These are phyloP conservation scores for Golubevia pallescens DNA, from an alignment of 1,284 basidiomycete genomes.

Conservation along the genomic window DNA sequence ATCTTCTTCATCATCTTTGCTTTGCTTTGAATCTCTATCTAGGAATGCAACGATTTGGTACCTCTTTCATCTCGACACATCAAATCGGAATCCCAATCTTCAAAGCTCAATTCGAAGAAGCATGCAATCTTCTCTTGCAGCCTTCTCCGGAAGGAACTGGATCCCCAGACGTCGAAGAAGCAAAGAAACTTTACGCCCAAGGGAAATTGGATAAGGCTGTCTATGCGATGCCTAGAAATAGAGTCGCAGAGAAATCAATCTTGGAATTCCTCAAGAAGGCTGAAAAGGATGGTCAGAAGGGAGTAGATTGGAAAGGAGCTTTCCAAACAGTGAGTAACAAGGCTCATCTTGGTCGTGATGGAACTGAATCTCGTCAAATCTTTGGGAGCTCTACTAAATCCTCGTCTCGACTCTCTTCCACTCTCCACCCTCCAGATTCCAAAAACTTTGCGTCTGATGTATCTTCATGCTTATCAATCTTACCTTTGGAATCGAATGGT, in stretches of 20 bases:
- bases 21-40: neutral
- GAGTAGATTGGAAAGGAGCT: neutral
- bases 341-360: too few species aligned
- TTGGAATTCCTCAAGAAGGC: neutral
- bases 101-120: conserved; percentile 37
- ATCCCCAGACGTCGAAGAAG: conserved; percentile 5
- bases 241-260: neutral
- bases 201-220: conserved; percentile 17
- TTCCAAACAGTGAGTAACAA: neutral
- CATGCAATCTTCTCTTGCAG: conserved; percentile 37
- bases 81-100: conserved; percentile 50
- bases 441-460: conserved; percentile 79
- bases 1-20: neutral
- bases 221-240: neutral
- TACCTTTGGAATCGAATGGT: conserved; percentile 98
- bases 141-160: conserved; percentile 18
- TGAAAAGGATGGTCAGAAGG: neutral
- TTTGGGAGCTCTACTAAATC: too few species aligned
- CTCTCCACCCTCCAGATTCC: neutral
- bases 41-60: conserved; percentile 62
- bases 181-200: conserved; percentile 23
- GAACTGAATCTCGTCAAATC: too few species aligned
- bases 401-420: too few species aligned
- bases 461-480: conserved; percentile 97
- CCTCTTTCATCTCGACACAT: conserved; percentile 54